phyloP scores from a whole-genome alignment of 139 green algal species.

The Closterium sp. region DNA sequence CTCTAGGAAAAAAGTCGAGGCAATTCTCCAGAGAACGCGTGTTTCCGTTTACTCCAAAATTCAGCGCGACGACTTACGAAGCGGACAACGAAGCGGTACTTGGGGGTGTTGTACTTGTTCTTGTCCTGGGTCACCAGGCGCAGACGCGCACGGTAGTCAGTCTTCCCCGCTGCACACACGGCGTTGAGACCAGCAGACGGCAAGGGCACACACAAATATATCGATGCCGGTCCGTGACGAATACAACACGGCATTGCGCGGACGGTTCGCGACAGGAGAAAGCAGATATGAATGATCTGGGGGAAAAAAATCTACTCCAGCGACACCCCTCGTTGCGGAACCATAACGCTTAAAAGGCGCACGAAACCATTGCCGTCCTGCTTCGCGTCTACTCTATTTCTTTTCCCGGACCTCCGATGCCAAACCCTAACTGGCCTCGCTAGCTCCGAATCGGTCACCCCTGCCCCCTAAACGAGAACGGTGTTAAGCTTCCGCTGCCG shows the following conservation, averaged over 20 bases:
- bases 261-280: no score
- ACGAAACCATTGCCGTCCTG: neutral
- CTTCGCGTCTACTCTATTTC: neutral
- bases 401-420: no score
- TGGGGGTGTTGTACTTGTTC: constrained; percentile 99
- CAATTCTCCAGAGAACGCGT: no score
- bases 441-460: neutral
- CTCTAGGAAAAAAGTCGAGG: no score
- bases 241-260: no score
- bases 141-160: constrained; percentile 92
- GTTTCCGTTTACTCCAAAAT: no score
- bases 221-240: neutral
- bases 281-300: no score
- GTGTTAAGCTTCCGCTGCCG: neutral
- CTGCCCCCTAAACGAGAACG: neutral
- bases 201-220: neutral
- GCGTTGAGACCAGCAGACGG: neutral
- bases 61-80: constrained; percentile 76
- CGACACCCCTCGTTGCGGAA: neutral
- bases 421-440: neutral
- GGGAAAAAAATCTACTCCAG: neutral
- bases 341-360: neutral
- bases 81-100: constrained; percentile 83
- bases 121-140: constrained; percentile 95
- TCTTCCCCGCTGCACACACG: constrained; percentile 73